Base-by-base conservation (phyloP, 2,329 filamentous ascomycete species). In the Botrytis medusae region DNA sequence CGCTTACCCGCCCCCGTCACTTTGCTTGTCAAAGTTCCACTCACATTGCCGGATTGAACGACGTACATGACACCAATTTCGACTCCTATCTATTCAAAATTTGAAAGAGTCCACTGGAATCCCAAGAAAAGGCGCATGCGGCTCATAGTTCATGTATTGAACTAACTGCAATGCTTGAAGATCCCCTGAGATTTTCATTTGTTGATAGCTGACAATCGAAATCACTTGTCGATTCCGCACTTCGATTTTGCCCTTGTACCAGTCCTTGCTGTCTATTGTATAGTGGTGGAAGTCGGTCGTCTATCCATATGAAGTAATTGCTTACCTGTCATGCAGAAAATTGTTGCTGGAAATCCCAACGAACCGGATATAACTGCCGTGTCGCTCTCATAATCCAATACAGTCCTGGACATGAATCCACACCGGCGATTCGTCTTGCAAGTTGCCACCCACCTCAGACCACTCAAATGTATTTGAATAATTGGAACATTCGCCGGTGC, bases 41-140 rank as follows among this genome's bases (percentile, higher is more conserved):
- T 32, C 20, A 20, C 29, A 7, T 68, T 25, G 18, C 48, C 65
- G n/a, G 18, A 68, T 57, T 57, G 34, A 54, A 68, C 65, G 48
- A 42, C 42, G 25, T 68, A 68, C 46, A 68, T 57, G 29, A 22
- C n/a, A 32, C 54, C 65, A 68, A 68, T 57, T n/a, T 68, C 65
- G 65, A 18, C 37, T 57, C 37, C 18, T 29, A 32, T 12, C 18
- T 22, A 57, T 12, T 57, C 48, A 18, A 42, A 42, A 57, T 68
- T n/a, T 9, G 34, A 37, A 32, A 42, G 34, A 42, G 2, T 32
- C 48, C 65, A 57, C 48, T 57, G 20, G 57, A 57, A 42, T 18
- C 18, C 48, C 42, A 40, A 42, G 48, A 68, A 68, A 29, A 29
- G 18, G 22, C 37, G 34, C 32, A 29, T 40, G 46, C n/a, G 25